Evolutionary conservation across 1,284 basidiomycete genomes (phyloP), one percentile per base, ranked within the genome.

Genomic region (Anthracocystis panici-leucophaei): DNA sequence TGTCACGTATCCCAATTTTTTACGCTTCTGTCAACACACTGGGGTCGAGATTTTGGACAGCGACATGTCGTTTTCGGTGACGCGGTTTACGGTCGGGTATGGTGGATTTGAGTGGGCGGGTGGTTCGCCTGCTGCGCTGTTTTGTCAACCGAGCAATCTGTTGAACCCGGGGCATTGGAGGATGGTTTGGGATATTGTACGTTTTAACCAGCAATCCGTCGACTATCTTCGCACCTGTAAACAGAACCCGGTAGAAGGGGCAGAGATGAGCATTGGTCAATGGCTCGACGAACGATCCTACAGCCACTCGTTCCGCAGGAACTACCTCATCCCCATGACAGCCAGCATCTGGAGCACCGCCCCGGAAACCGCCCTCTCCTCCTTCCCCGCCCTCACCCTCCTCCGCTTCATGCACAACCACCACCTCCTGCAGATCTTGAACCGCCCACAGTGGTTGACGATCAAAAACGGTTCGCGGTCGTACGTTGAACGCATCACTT

Each of bases 321-420:
- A 94, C 82, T 94, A 93, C 83, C 88, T 94, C 8, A 89, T 94
- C 71, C 80, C 79, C 5, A 80, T 82, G 79, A 79, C 80, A 14
- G 73, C 80, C 0, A 68, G 91, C 3, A 91, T 93, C 56, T 94
- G 92, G 92, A 91, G 90, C 48, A 93, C 91, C 0, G 91, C 92
- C 0, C 91, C 92, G 5, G 90, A 91, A 76, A 89, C 90, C 72
- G 92, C 91, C 63, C 88, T 90, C 8, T 84, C 90, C 45, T 90
- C 91, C 65, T 92, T 93, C 81, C 92, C 92, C 6, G 91, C 90
- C 0, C 87, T 87, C 21, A 93, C 92, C 0, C 85, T 93, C 78
- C 90, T 92, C 48, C 89, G 90, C 71, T 93, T 93, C 84, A 88
- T 93, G 89, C 89, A 90, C 84, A 93, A 94, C 79, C 92, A 93